Evolutionary conservation across 352 stramenopile genomes (phyloP), one percentile per base, ranked within the genome.

Genomic region (Globisporangium irregulare): DNA sequence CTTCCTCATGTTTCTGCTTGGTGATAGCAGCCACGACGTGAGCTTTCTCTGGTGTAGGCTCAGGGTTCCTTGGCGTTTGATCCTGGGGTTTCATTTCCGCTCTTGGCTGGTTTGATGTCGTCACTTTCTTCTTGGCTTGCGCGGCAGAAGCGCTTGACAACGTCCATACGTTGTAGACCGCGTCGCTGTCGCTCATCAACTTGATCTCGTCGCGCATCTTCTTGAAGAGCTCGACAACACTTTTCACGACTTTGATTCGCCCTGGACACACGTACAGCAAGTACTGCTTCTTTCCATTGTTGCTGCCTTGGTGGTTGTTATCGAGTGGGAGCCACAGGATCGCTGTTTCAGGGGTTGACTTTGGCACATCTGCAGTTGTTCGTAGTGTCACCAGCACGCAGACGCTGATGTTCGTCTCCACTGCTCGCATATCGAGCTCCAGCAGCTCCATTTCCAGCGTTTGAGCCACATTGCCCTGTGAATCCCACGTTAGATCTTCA

Each of bases 171-270:
- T 61, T 77, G 57, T 86, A 91, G 36, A n/a, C 63, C 5, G 75
- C 72, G n/a, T 61, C 71, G 8, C 20, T 38, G 1, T 61, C 62
- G 27, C 55, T 58, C 18, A 84, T 54, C 4, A 64, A 38, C 22
- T 72, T 66, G 3, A 88, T 60, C 36, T 93, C 81, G 1, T 89
- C 79, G n/a, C 72, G 60, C 66, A 91, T 61, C 22, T 81, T 90
- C 61, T 74, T 80, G 9, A 84, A 43, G 24, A 93, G 56, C 34
- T 87, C 81, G 0, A 53, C 25, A 2, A 84, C 25, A n/a, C 24
- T 85, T 60, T 84, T 89, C 8, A 91, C 76, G 41, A 92, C 72
- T 62, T 93, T 93, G 22, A 92, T 75, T 18, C 81, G 74, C 2
- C 83, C 85, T 36, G 85, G 85, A 48, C 75, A 88, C 0, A 86